A percentile compares a stretch with the other conserved stretches of the same genome.
Conservation (phyloP, 768 basidiomycete species). For the Panaeolus cyanescens region DNA sequence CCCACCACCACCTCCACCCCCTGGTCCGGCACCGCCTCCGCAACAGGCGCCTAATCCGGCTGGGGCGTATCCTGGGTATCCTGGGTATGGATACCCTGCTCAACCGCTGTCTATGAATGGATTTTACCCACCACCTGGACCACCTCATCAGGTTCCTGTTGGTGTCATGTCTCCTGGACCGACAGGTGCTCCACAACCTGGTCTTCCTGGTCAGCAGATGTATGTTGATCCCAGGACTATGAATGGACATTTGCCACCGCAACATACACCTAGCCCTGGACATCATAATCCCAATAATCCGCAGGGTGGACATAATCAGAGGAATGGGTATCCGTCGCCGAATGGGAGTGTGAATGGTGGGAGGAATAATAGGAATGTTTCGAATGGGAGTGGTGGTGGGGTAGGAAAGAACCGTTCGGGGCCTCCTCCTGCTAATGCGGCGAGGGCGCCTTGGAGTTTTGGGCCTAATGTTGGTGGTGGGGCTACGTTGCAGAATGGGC, state of each 20-base stretch:
- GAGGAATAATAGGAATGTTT: constrained; percentile 30
- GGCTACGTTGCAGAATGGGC: constrained; percentile 24
- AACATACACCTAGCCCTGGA: background rate
- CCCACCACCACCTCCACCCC: constrained; percentile 23
- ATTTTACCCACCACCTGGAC: constrained; percentile 25
- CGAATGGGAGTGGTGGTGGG: constrained; percentile 22
- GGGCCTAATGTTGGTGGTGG: constrained; percentile 61
- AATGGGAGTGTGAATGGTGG: constrained; percentile 31
- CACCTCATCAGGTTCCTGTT: constrained; percentile 1
- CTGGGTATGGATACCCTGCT: constrained; percentile 6
- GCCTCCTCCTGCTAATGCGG: constrained; percentile 33
- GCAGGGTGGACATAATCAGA: constrained; percentile 9
- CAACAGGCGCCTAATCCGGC: constrained; percentile 12
- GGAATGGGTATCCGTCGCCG: constrained; percentile 16
- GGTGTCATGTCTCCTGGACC: constrained; percentile 27
- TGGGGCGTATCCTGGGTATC: constrained; percentile 13
- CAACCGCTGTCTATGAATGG: constrained; percentile 15
- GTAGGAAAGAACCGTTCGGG: constrained; percentile 11
- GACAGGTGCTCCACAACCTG: constrained; percentile 17
- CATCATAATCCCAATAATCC: constrained; percentile 11
- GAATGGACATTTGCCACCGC: constrained; percentile 1
- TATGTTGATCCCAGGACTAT: constrained; percentile 10
- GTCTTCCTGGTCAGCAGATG: constrained; percentile 9
- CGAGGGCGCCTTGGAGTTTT: constrained; percentile 67
- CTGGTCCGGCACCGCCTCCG: constrained; percentile 16